Base-by-base conservation (phyloP, 768 basidiomycete species). In the Dendrothele bispora region DNA sequence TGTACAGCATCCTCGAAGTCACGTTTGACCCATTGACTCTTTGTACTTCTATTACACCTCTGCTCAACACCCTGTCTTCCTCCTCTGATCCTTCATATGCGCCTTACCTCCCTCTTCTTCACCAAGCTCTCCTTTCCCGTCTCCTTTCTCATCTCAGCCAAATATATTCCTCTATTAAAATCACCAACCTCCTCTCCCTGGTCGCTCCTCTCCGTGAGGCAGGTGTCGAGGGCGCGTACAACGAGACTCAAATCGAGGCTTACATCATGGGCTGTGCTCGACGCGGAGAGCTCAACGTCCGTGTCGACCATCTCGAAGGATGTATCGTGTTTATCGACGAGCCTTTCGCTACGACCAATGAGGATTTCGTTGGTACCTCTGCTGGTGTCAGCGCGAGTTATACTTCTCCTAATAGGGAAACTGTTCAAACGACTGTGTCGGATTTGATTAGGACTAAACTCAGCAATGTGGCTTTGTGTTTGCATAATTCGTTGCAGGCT, bases 191-290 rank as follows among this genome's bases (percentile, higher is more conserved):
- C 36, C 76, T 91, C 37, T 73, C 82, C 17, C 83, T 99, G 46
- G 87, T 90, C 39, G 77, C 80, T 1, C 94, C 95, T 34, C 72
- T 91, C 17, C 77, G 76, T 45, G 80, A 79, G 11, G 71, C 72
- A 2, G 77, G 72, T 5, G 60, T 79, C 28, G 70, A 77, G 29
- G 74, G 73, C 4, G 68, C 73, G 32, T 88, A 83, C 65, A 83
- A 87, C 50, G 79, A 82, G n/a, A 83, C 86, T 51, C 84, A 87
- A 62, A 74, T 86, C 54, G 93, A 98, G 68, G 87, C 88, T 4
- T 98, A 95, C 67, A 71, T 98, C 53, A 95, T 97, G 89, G 85
- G 87, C 28, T 91, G 92, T 49, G 91, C 91, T 36, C 82, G 86
- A 39, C 82, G 87, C 7, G 91, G 91, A 30, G 93, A 97, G 65